phyloP scores from a whole-genome alignment of 345 rosid species.

The Aegle marmelos region DNA sequence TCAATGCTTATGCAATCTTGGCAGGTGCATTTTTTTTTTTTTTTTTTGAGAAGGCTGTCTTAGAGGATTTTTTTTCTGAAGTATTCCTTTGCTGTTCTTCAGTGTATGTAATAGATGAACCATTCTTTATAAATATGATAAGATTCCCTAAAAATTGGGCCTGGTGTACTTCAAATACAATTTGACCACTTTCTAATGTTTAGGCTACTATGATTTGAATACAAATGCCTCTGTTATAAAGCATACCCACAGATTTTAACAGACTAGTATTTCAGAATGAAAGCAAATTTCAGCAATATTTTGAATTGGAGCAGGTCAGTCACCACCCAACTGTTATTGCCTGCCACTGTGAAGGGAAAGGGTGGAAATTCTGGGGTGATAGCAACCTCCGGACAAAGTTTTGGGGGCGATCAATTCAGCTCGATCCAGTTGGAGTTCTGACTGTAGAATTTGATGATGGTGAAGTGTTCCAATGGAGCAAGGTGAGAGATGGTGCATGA shows the following conservation, averaged over 20 bases:
- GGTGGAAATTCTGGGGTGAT: constrained; percentile 98
- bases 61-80: not conserved
- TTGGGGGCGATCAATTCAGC: constrained; percentile 98
- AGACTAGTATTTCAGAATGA: not conserved
- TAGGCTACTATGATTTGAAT: not conserved
- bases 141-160: not conserved
- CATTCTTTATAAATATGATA: not conserved
- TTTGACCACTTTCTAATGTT: not conserved
- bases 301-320: constrained; percentile 65
- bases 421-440: constrained; percentile 89
- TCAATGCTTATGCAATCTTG: not conserved
- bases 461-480: constrained; percentile 93
- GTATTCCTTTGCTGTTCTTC: not conserved
- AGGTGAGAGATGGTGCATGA: constrained; percentile 41
- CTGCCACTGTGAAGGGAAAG: constrained; percentile 96
- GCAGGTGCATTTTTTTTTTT: not conserved
- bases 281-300: constrained; percentile 14
- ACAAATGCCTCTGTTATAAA: not conserved
- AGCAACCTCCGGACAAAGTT: constrained; percentile 88
- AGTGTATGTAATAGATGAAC: not conserved
- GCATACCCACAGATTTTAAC: not conserved
- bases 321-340: constrained; percentile 97
- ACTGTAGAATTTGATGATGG: constrained; percentile 95
- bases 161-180: not conserved
- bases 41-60: not conserved